Percentiles rank a stretch among this genome's conserved stretches.
Conservation (phyloP, 2,329 filamentous ascomycete species). For the Epichloe amarillans region DNA sequence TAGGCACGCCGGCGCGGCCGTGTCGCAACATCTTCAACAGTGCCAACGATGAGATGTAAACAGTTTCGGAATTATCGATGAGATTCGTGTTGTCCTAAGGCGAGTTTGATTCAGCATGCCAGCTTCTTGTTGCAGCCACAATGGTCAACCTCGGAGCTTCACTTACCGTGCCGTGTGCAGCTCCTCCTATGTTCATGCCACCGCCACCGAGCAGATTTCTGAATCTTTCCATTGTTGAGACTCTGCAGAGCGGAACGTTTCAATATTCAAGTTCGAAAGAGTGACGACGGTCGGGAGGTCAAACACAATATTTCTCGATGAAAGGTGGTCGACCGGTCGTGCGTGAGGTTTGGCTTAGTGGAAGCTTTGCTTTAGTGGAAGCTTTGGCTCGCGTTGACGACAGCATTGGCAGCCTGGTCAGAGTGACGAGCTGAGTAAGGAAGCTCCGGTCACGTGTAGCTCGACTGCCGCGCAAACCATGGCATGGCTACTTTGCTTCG, state of each 20-base stretch:
- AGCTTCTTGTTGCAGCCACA: neutral
- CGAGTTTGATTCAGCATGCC: neutral
- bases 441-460: conserved; percentile 7
- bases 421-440: conserved; percentile 9
- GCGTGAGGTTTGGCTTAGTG: neutral
- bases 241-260: neutral
- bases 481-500: neutral
- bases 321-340: neutral
- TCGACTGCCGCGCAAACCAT: neutral
- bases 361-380: conserved; percentile 2
- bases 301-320: neutral
- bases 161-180: conserved; percentile 27
- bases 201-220: conserved; percentile 75
- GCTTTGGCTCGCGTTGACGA: conserved; percentile 5
- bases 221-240: conserved; percentile 68
- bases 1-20: conserved; percentile 91
- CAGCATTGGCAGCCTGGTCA: conserved; percentile 7
- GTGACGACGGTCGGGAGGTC: neutral
- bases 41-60: conserved; percentile 96
- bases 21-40: conserved; percentile 98
- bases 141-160: conserved; percentile 3
- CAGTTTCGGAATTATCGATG: conserved; percentile 98
- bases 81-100: conserved; percentile 76
- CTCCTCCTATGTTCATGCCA: conserved; percentile 48
- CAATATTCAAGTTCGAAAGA: neutral